Conservation (phyloP, 2,329 filamentous ascomycete genomes). For the Pseudogymnoascus sp. region DNA sequence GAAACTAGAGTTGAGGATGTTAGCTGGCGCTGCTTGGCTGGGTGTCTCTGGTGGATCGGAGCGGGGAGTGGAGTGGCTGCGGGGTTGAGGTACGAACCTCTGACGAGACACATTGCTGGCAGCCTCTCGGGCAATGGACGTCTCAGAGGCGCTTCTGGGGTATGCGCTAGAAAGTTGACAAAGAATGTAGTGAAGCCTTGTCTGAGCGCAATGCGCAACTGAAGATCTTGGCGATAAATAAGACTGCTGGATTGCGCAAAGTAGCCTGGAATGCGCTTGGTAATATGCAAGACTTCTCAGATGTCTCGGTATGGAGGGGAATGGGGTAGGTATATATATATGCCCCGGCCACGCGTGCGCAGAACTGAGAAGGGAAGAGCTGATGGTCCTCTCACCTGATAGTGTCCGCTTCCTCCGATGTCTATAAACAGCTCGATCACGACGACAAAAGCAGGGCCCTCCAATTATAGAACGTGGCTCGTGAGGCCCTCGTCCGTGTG, state of each 20-base stretch:
- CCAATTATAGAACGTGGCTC: slow-evolving; percentile 9
- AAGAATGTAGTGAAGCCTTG: background rate
- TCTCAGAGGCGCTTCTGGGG: background rate
- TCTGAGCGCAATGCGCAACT: slow-evolving; percentile 6
- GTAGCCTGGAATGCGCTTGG: background rate
- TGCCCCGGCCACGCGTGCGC: background rate
- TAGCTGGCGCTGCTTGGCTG: background rate
- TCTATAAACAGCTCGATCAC: slow-evolving; percentile 8
- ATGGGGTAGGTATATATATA: slow-evolving; percentile 3
- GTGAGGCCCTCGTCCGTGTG: background rate
- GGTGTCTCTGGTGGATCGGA: background rate
- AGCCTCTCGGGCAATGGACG: background rate
- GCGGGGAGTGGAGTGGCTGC: slow-evolving; percentile 7
- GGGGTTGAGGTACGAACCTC: slow-evolving; percentile 6
- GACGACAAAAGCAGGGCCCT: background rate
- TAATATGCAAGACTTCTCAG: background rate
- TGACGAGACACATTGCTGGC: slow-evolving; percentile 9
- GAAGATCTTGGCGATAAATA: background rate
- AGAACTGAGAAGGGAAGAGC: background rate
- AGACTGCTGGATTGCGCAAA: background rate
- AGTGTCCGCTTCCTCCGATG: background rate
- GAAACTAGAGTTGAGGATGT: background rate
- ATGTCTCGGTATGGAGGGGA: background rate
- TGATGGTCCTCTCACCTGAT: slow-evolving; percentile 7
- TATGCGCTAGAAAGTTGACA: slow-evolving; percentile 6